Evolutionary conservation across 2,329 filamentous ascomycete species (phyloP).

Genomic region (Teratosphaeria gauchensis): DNA sequence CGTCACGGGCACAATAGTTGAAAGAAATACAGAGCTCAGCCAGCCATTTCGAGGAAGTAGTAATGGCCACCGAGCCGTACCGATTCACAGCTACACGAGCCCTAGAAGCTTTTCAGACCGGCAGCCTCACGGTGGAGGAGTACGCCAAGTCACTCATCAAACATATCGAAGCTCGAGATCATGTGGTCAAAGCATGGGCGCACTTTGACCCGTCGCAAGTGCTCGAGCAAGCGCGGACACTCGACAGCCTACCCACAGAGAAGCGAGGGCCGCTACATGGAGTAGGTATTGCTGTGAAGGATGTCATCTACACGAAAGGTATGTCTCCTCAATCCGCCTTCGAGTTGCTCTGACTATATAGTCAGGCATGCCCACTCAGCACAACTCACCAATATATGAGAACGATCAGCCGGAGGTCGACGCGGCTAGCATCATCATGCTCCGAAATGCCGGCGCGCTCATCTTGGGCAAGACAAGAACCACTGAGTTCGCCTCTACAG

Average conservation of each 20-base stretch:
- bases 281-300: slow-evolving; percentile 50
- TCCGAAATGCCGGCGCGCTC: slow-evolving; percentile 47
- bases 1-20: not conserved
- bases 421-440: slow-evolving; percentile 42
- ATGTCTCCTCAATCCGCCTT: not conserved
- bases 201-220: slow-evolving; percentile 39
- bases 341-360: not conserved
- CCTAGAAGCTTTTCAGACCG: not conserved
- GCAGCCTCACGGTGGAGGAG: slow-evolving; percentile 36
- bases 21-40: too few relatives aligned
- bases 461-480: slow-evolving; percentile 54
- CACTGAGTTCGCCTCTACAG: slow-evolving; percentile 54
- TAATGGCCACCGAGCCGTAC: slow-evolving; percentile 1
- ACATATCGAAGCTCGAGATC: slow-evolving; percentile 37
- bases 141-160: slow-evolving; percentile 41
- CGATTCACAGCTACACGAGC: slow-evolving; percentile 2
- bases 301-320: slow-evolving; percentile 50
- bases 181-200: slow-evolving; percentile 42
- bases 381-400: slow-evolving; percentile 47
- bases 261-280: slow-evolving; percentile 49
- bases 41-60: not conserved
- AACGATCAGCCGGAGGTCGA: slow-evolving; percentile 39
- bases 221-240: slow-evolving; percentile 38
- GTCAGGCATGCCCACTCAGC: slow-evolving; percentile 46
- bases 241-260: slow-evolving; percentile 41